These are phyloP conservation scores for Boletus sp. DNA, from an alignment of 768 basidiomycete species.

Conservation along the genomic window DNA sequence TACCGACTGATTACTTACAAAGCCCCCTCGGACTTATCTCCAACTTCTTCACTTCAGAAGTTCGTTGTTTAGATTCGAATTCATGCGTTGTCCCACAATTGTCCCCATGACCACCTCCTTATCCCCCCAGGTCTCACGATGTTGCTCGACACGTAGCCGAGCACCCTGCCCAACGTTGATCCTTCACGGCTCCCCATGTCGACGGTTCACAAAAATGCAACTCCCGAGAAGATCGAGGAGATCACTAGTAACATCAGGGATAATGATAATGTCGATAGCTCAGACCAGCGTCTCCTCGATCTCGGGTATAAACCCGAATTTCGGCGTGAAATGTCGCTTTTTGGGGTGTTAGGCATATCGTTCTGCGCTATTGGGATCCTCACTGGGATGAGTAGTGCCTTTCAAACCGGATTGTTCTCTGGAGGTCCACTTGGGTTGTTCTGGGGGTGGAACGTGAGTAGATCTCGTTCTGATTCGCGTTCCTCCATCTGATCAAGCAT, in stretches of 20 bases:
- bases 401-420: constrained; percentile 56
- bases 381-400: constrained; percentile 58
- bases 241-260: background rate
- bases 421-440: constrained; percentile 57
- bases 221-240: constrained; percentile 16
- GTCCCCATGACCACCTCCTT: constrained; percentile 7
- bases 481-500: background rate
- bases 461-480: background rate
- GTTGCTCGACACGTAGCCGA: background rate
- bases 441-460: constrained; percentile 59
- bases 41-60: background rate
- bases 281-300: constrained; percentile 44
- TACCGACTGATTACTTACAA: background rate
- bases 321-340: constrained; percentile 56
- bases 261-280: constrained; percentile 8
- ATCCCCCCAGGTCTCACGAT: background rate
- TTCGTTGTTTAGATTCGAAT: background rate
- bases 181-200: constrained; percentile 6
- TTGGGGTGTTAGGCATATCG: constrained; percentile 56
- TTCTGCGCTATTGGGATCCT: constrained; percentile 61
- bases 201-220: background rate
- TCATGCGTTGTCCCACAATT: constrained; percentile 7
- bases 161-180: background rate
- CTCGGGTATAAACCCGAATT: constrained; percentile 57
- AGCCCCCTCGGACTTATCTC: background rate